Base-by-base conservation (phyloP, 306 rosid species). In the Cicer bijugum region DNA sequence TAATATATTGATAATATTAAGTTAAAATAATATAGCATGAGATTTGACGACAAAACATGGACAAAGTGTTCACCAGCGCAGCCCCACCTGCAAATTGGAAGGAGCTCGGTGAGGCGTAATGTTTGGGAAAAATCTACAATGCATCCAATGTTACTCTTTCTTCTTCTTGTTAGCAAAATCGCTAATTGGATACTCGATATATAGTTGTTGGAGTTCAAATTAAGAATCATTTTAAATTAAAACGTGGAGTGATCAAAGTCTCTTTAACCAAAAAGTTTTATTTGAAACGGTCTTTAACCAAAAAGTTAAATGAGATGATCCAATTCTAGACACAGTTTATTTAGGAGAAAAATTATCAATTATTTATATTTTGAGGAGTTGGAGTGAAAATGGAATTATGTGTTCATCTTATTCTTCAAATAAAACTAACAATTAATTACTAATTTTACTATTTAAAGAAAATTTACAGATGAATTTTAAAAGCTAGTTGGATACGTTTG, bases 121-220 rank as follows among this genome's bases (percentile, higher is more conserved):
- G 61, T 82, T 79, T 19, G 11, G 75, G n/a, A 69, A 76, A 74
- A 69, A 33, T 77, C 76, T 9, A 64, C 11, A 45, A 50, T 57
- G 59, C 38, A 66, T 57, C 79, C 47, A 76, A 69, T 14, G 3
- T 42, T 62, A n/a, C 74, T 81, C 70, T 75, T 69, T 72, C 75
- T 80, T 84, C 7, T 80, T 6, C 0, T 6, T 69, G 71, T 70
- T 44, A 82, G 69, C 83, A 80, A 82, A 74, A 79, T 79, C 43
- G 20, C 23, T 70, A 37, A 70, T 86, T 83, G 81, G 88, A 75
- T 68, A 60, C 12, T 48, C 39, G 19, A 59, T 12, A 33, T 6
- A 33, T 59, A 38, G 76, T 78, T 67, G 77, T 50, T 45, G 67
- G 48, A 65, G 10, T 53, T 71, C 28, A 11, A 52, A 45, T 11